A percentile compares a stretch with the other conserved stretches of the same genome.
These are phyloP conservation scores for Nemania diffusa DNA, from an alignment of 2,329 filamentous ascomycete species.

Conservation along the genomic window DNA sequence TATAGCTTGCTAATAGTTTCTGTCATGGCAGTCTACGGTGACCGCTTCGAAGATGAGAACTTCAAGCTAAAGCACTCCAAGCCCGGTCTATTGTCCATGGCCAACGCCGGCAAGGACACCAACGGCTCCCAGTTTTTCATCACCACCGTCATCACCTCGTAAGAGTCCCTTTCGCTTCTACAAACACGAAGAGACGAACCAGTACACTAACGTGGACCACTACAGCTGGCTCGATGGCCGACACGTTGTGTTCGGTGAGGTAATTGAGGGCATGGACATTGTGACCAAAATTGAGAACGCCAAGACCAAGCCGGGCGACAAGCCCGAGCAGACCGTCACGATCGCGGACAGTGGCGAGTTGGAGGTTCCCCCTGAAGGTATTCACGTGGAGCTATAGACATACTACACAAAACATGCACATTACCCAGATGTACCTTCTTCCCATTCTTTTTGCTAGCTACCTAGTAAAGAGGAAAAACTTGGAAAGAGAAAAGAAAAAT, in stretches of 20 bases:
- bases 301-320: constrained; percentile 73
- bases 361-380: constrained; percentile 88
- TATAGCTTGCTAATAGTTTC: constrained; percentile 32
- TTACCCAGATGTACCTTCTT: constrained; percentile 40
- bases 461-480: constrained; percentile 17
- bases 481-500: constrained; percentile 10
- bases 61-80: constrained; percentile 95
- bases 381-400: constrained; percentile 85
- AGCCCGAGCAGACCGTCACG: constrained; percentile 75
- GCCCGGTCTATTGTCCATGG: constrained; percentile 85
- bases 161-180: constrained; percentile 52
- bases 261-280: constrained; percentile 85
- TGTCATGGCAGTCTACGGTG: constrained; percentile 76
- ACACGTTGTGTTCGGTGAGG: constrained; percentile 90
- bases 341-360: constrained; percentile 87
- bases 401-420: constrained; percentile 43
- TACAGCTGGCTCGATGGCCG: constrained; percentile 81
- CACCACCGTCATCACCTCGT: constrained; percentile 82
- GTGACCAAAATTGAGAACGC: constrained; percentile 81
- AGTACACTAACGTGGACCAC: constrained; percentile 37
- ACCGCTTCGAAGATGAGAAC: constrained; percentile 89
- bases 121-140: constrained; percentile 94
- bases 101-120: constrained; percentile 85
- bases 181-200: constrained; percentile 10
- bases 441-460: constrained; percentile 42